These are phyloP conservation scores for Kregervanrija pseudodelftensis DNA, from an alignment of 805 yeast species.

Conservation along the genomic window DNA sequence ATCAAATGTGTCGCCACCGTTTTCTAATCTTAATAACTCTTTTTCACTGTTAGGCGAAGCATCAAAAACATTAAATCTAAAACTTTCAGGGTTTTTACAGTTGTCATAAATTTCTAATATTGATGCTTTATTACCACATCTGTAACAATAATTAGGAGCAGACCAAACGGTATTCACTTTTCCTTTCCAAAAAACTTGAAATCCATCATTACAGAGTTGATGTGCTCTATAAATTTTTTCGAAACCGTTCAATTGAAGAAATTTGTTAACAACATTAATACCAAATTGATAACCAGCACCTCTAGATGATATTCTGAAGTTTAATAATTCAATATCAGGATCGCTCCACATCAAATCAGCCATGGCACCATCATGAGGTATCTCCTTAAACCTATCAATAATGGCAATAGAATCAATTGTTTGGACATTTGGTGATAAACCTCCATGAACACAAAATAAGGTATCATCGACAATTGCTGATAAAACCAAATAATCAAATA, in stretches of 20 bases:
- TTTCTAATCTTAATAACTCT: slow-evolving; percentile 38
- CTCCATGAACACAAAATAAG: slow-evolving; percentile 95
- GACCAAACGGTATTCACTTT: slow-evolving; percentile 95
- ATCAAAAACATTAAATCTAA: slow-evolving; percentile 81
- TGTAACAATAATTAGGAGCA: slow-evolving; percentile 94
- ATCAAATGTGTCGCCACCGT: slow-evolving; percentile 23
- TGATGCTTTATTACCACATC: slow-evolving; percentile 97
- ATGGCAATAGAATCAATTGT: slow-evolving; percentile 86
- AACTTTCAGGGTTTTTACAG: slow-evolving; percentile 55
- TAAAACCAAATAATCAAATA: slow-evolving; percentile 84
- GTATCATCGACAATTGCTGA: slow-evolving; percentile 87
- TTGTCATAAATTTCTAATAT: slow-evolving; percentile 70
- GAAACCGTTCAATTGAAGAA: slow-evolving; percentile 69
- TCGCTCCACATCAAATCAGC: slow-evolving; percentile 99
- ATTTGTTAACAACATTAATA: slow-evolving; percentile 79
- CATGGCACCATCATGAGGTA: slow-evolving; percentile 99
- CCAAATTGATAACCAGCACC: slow-evolving; percentile 99
- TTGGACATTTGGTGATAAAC: slow-evolving; percentile 90
- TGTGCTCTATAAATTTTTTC: slow-evolving; percentile 87
- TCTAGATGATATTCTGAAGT: slow-evolving; percentile 84
- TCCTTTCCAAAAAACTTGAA: slow-evolving; percentile 84
- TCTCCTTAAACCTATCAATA: slow-evolving; percentile 86
- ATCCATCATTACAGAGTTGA: slow-evolving; percentile 95
- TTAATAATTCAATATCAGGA: slow-evolving; percentile 77
- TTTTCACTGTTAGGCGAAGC: slow-evolving; percentile 92